Conservation (phyloP, 2,329 filamentous ascomycete species). For the Fusarium pininemorale region DNA sequence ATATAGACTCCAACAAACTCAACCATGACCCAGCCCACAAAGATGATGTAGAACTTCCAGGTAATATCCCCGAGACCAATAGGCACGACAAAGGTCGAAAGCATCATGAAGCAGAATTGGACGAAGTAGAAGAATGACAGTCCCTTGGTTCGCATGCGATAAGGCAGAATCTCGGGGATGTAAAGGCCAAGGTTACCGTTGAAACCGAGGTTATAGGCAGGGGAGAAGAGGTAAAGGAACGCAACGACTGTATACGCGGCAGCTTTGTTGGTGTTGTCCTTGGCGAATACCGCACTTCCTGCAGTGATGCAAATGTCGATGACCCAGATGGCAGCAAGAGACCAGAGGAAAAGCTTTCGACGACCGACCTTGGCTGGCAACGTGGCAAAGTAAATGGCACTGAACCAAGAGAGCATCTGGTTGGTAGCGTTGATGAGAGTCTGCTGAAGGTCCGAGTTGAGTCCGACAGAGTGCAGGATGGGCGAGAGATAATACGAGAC, state of each 20-base stretch:
- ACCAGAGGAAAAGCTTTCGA: not conserved
- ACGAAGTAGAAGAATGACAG: not conserved
- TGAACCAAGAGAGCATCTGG: not conserved
- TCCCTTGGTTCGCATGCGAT: not conserved
- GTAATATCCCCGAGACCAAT: slow-evolving; percentile 16
- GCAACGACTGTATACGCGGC: not conserved
- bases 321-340: not conserved
- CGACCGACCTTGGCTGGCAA: not conserved
- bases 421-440: not conserved
- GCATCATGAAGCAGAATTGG: not conserved
- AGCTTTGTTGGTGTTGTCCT: not conserved
- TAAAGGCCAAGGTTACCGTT: not conserved
- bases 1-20: slow-evolving; percentile 18
- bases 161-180: not conserved
- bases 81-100: slow-evolving; percentile 20
- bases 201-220: not conserved
- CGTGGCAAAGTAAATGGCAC: not conserved
- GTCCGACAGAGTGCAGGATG: not conserved
- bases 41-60: slow-evolving; percentile 33
- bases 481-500: not conserved
- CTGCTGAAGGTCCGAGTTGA: not conserved
- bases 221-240: not conserved
- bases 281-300: not conserved
- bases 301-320: not conserved
- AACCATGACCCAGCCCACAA: slow-evolving; percentile 8